phyloP scores from a whole-genome alignment of 1,284 basidiomycete genomes.

The Papiliotrema fonsecae region DNA sequence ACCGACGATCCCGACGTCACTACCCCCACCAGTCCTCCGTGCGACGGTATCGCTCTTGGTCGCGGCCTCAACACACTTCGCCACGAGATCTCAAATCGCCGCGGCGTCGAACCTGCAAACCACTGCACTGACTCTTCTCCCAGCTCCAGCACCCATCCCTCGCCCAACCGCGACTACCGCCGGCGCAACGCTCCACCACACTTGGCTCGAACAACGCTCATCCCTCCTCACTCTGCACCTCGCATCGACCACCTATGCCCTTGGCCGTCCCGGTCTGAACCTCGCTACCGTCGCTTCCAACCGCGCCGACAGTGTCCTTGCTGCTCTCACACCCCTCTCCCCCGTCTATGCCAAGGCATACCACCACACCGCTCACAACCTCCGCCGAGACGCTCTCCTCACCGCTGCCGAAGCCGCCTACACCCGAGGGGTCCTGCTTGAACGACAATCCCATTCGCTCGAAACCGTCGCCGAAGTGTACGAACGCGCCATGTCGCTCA shows the following conservation, averaged over 20 bases:
- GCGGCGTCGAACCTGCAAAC: slow-evolving; percentile 81
- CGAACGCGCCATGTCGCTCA: slow-evolving; percentile 54
- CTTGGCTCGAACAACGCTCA: slow-evolving; percentile 67
- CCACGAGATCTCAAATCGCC: slow-evolving; percentile 67
- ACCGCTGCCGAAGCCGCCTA: slow-evolving; percentile 51
- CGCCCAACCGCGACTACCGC: slow-evolving; percentile 56
- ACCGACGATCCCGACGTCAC: slow-evolving; percentile 2
- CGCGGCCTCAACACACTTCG: slow-evolving; percentile 63
- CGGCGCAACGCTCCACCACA: slow-evolving; percentile 57
- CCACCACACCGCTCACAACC: slow-evolving; percentile 18
- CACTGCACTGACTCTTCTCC: slow-evolving; percentile 76
- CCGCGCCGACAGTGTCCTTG: slow-evolving; percentile 62
- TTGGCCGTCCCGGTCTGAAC: slow-evolving; percentile 49
- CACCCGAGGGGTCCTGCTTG: slow-evolving; percentile 44
- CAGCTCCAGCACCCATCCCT: slow-evolving; percentile 40
- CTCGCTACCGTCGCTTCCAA: slow-evolving; percentile 59
- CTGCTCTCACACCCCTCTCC: slow-evolving; percentile 52
- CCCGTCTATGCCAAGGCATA: slow-evolving; percentile 21
- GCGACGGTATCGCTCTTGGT: slow-evolving; percentile 62
- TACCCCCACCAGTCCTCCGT: slow-evolving; percentile 57
- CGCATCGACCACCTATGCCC: slow-evolving; percentile 66
- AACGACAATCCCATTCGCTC: slow-evolving; percentile 51
- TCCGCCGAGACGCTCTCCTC: slow-evolving; percentile 46
- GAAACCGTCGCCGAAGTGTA: slow-evolving; percentile 55
- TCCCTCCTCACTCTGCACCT: slow-evolving; percentile 68